A percentile compares a stretch with the other conserved stretches of the same genome.
phyloP scores from a whole-genome alignment of 768 basidiomycete genomes.

The Suillus alpinus region DNA sequence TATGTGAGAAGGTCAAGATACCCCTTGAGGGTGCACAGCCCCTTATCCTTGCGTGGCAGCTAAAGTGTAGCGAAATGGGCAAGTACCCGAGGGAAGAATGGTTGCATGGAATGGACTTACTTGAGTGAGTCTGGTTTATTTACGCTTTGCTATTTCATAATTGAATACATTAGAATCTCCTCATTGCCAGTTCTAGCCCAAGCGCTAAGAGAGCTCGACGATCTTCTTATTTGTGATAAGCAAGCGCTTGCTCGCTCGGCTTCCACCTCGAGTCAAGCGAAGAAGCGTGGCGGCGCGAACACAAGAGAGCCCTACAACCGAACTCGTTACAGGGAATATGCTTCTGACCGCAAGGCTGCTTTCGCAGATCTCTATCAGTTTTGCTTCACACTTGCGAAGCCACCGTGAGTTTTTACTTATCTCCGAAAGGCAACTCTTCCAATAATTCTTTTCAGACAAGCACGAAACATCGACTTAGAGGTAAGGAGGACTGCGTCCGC shows the following conservation, averaged over 20 bases:
- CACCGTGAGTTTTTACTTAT: constrained; percentile 48
- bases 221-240: constrained; percentile 50
- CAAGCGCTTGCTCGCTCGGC: constrained; percentile 33
- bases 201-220: constrained; percentile 59
- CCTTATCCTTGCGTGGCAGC: constrained; percentile 74
- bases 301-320: constrained; percentile 52
- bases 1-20: constrained; percentile 70
- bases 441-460: constrained; percentile 42
- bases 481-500: constrained; percentile 34
- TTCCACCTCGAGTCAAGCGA: constrained; percentile 22
- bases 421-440: neutral
- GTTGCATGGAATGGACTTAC: constrained; percentile 49
- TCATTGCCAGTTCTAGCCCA: constrained; percentile 47
- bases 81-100: constrained; percentile 70
- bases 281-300: constrained; percentile 26
- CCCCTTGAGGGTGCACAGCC: constrained; percentile 72
- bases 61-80: constrained; percentile 68
- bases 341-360: constrained; percentile 44
- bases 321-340: constrained; percentile 47
- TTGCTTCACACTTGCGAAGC: constrained; percentile 69
- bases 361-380: constrained; percentile 69
- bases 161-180: constrained; percentile 35
- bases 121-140: constrained; percentile 37
- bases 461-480: constrained; percentile 81
- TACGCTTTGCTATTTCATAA: neutral